Evolutionary conservation across 164 flowering plant species (phyloP).

Genomic region (Cinnamomum micranthum): DNA sequence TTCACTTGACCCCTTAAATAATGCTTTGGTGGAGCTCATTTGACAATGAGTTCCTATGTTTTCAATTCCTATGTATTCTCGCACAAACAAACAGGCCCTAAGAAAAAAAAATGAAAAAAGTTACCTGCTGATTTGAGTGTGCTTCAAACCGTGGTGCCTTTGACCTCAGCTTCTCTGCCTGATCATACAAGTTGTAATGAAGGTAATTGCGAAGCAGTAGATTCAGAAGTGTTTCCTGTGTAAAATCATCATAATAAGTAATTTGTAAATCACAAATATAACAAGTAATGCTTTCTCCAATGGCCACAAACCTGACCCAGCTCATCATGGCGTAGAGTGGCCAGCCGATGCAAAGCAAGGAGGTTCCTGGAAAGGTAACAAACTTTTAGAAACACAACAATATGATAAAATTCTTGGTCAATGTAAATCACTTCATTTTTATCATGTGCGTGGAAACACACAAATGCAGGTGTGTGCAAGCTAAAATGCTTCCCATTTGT

Average conservation of each 20-base stretch:
- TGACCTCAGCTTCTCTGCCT: slow-evolving; percentile 92
- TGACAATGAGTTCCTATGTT: too few relatives aligned
- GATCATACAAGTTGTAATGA: slow-evolving; percentile 92
- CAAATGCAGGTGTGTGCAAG: too few relatives aligned
- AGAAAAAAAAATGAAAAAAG: not conserved
- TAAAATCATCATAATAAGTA: not conserved
- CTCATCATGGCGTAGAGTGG: slow-evolving; percentile 94
- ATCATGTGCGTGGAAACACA: not conserved
- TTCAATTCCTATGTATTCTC: too few relatives aligned
- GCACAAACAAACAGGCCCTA: too few relatives aligned
- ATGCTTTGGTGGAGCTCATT: too few relatives aligned
- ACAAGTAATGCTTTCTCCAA: not conserved
- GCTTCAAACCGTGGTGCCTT: slow-evolving; percentile 98
- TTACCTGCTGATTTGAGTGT: slow-evolving; percentile 92
- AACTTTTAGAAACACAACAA: slow-evolving; percentile 5
- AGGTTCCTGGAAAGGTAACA: slow-evolving; percentile 45
- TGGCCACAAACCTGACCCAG: slow-evolving; percentile 81
- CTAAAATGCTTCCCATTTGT: too few relatives aligned
- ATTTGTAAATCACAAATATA: not conserved
- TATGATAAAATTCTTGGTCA: not conserved
- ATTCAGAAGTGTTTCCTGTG: slow-evolving; percentile 79
- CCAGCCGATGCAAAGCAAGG: slow-evolving; percentile 82
- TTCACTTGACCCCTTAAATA: too few relatives aligned
- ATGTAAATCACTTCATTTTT: not conserved
- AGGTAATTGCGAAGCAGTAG: slow-evolving; percentile 87